These are phyloP conservation scores for Talaromyces liani DNA, from an alignment of 495 filamentous ascomycete species.

Conservation along the genomic window DNA sequence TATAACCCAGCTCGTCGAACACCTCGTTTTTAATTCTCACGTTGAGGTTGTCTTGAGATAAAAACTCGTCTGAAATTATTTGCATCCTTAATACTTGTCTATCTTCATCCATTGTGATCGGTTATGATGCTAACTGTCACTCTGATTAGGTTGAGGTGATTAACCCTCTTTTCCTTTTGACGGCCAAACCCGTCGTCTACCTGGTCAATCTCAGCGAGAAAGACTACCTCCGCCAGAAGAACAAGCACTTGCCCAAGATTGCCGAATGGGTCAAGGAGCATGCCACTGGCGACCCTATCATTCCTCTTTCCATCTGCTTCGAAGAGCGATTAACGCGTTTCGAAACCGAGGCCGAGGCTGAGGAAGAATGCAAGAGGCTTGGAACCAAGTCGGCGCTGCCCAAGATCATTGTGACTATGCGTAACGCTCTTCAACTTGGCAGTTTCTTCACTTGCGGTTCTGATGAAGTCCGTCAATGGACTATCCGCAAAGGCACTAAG, in stretches of 20 bases:
- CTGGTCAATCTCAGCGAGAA: conserved; percentile 95
- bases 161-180: conserved; percentile 91
- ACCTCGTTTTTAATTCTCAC: conserved; percentile 57
- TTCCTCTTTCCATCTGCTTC: conserved; percentile 86
- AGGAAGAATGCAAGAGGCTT: conserved; percentile 82
- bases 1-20: conserved; percentile 99
- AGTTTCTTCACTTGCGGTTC: conserved; percentile 97
- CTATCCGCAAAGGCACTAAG: conserved; percentile 92
- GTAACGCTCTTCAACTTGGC: conserved; percentile 76
- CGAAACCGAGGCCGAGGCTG: conserved; percentile 66
- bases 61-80: conserved; percentile 48
- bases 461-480: conserved; percentile 99
- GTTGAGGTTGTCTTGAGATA: conserved; percentile 79
- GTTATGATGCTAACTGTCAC: background rate
- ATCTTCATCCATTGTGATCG: background rate
- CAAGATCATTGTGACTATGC: conserved; percentile 93
- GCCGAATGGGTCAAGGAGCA: conserved; percentile 90
- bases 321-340: conserved; percentile 85
- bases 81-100: background rate
- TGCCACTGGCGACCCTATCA: conserved; percentile 77
- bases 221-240: conserved; percentile 98
- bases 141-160: conserved; percentile 80
- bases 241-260: conserved; percentile 93
- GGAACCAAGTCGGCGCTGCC: conserved; percentile 83
- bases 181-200: conserved; percentile 95